Evolutionary conservation across 495 filamentous ascomycete species (phyloP), one percentile per base, ranked within the genome.

Genomic region (Podospora didyma): DNA sequence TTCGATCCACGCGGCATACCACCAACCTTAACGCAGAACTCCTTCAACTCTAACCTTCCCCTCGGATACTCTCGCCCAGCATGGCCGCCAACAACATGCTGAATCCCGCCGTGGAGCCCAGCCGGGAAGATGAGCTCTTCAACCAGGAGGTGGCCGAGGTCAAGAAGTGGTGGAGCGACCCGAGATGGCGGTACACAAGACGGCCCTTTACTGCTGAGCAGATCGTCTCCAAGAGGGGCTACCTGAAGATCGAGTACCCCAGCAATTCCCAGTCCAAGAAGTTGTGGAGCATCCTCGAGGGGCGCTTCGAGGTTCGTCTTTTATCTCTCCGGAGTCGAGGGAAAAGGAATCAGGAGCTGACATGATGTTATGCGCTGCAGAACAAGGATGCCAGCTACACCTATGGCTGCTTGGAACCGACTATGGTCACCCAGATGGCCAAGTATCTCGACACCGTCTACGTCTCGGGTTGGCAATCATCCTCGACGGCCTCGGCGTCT

Each of bases 381-480:
- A 87, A 83, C 63, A 84, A 83, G 55, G 88, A 92, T 61, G 88
- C 88, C 39, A 94, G 89, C 75, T 96, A 83, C 76, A 98, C 94
- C 37, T 98, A 96, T 73, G 94, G 94, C 66, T 97, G 94, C 73
- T 79, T 98, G 54, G 95, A 98, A 65, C 94, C 94, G 10, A 96
- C 95, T 5, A 96, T 96, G 89, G 81, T 98, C 65, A 97, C 95
- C 20, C 94, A 98, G 72, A 98, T 98, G 94, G 93, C 92, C 64
- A 96, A 97, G 73, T 97, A 94, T 73, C 82, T 97, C 51, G 94
- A 98, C 69, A 98, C 95, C 37, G 90, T 98, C 70, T 98, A 98
- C 67, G 92, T 98, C 51, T 96, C 93, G 37, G 94, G 94, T 60
- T 98, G 94, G 94, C 95, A 98, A 74, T 97, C 89, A 67, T 97